Base-by-base conservation (phyloP, 2,329 filamentous ascomycete genomes). In the Grosmannia huntii region DNA sequence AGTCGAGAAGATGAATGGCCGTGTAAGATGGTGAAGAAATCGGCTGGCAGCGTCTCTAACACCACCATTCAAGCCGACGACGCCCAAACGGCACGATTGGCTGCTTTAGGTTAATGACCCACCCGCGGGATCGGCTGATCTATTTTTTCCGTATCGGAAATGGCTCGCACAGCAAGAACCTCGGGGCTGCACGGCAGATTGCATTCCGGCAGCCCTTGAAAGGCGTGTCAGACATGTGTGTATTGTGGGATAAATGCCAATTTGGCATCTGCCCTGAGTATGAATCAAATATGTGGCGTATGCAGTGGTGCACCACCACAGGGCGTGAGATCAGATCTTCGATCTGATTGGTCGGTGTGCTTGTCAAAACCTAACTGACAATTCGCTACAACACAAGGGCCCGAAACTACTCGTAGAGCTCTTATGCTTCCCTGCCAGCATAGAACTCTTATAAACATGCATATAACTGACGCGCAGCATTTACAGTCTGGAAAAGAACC, bases 81-180 rank as follows among this genome's bases (percentile, higher is more conserved):
- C 28, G 31, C 50, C 25, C 19, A 33, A 4, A 25, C 53, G 11
- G 31, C 54, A 21, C 44, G 51, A 36, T 55, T 44, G 50, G 49
- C 58, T 51, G 50, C 50, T 31, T 46, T 50, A 6, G 23, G 23
- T 25, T 50, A 55, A 12, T 9, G 55, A 16, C 27, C 58, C 55
- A 52, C 38, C 41, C 11, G 11, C 52, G 52, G 59, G 53, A 56
- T 14, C 56, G 59, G 59, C 53, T 10, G 49, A 38, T 53, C 9
- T 27, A 3, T 58, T 57, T 58, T n/a, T 59, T 59, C 57, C 57
- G 57, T 25, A 21, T 44, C 3, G 41, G 16, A 44, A 44, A 44
- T 19, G 19, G 36, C 36, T 44, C 41, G 41, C 41, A 44, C 41
- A 44, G 41, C 41, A 7, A 21, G 16, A 19, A 9, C 41, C 19